These are phyloP conservation scores for Leccinum uliginosum DNA, from an alignment of 768 basidiomycete genomes.

Conservation along the genomic window DNA sequence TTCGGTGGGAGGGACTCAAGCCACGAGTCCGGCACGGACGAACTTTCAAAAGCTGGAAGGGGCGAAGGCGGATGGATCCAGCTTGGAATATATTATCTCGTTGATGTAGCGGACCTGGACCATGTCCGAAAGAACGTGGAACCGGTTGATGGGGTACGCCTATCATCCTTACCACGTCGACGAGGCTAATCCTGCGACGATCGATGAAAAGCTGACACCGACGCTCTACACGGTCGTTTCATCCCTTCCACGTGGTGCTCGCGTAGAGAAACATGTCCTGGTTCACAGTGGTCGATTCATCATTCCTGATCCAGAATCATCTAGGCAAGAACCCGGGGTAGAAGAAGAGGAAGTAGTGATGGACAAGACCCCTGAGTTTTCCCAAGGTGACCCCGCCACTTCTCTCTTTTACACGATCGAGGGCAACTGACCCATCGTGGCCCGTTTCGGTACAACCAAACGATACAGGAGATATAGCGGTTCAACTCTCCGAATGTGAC, in stretches of 20 bases:
- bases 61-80: conserved; percentile 49
- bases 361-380: conserved; percentile 34
- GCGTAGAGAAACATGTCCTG: conserved; percentile 73
- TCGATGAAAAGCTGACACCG: conserved; percentile 23
- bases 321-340: conserved; percentile 31
- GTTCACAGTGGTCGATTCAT: conserved; percentile 61
- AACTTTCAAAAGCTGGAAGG: conserved; percentile 24
- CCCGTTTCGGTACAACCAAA: neutral
- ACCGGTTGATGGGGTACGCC: conserved; percentile 18
- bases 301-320: conserved; percentile 27
- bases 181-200: neutral
- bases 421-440: neutral
- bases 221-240: conserved; percentile 60
- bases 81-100: conserved; percentile 71
- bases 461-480: conserved; percentile 12
- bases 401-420: neutral
- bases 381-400: conserved; percentile 35
- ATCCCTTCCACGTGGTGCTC: conserved; percentile 65
- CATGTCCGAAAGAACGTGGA: conserved; percentile 40
- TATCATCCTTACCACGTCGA: neutral
- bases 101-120: conserved; percentile 34
- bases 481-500: conserved; percentile 4
- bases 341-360: conserved; percentile 33
- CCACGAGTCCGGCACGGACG: conserved; percentile 27
- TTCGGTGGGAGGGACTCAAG: conserved; percentile 19